These are phyloP conservation scores for Globisporangium sylvaticum DNA, from an alignment of 352 stramenopile species.

Conservation along the genomic window DNA sequence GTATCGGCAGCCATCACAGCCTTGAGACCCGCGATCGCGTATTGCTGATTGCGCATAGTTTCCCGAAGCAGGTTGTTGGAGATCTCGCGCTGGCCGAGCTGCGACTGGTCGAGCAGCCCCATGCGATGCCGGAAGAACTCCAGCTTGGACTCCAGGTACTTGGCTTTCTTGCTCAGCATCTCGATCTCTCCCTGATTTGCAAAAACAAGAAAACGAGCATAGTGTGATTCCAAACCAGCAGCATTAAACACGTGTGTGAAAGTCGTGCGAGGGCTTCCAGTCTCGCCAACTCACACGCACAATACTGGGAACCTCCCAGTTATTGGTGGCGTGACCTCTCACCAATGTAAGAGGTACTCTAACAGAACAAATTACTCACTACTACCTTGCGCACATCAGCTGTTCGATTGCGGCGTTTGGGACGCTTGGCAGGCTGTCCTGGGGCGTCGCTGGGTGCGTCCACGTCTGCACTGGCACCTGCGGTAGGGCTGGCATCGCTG, in stretches of 20 bases:
- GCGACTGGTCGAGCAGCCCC: background rate
- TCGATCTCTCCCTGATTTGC: no score
- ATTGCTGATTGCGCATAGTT: conserved; percentile 3
- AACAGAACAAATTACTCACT: no score
- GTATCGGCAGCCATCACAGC: background rate
- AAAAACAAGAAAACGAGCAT: no score
- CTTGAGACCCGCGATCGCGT: background rate
- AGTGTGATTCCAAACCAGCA: no score
- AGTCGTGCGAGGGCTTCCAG: no score
- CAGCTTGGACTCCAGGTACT: background rate
- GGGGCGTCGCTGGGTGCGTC: background rate
- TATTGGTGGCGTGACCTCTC: no score
- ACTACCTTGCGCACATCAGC: background rate
- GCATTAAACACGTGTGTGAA: no score
- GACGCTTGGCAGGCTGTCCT: background rate
- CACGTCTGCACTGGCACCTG: background rate
- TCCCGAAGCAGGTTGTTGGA: background rate
- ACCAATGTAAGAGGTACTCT: no score
- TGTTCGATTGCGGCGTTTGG: background rate
- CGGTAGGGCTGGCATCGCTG: background rate
- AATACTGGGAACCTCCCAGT: no score
- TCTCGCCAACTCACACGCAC: no score
- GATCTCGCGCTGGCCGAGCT: background rate
- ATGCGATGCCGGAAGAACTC: background rate
- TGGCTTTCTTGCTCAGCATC: background rate